Base-by-base conservation (phyloP, 2,329 filamentous ascomycete genomes). In the Neofusicoccum sp. region DNA sequence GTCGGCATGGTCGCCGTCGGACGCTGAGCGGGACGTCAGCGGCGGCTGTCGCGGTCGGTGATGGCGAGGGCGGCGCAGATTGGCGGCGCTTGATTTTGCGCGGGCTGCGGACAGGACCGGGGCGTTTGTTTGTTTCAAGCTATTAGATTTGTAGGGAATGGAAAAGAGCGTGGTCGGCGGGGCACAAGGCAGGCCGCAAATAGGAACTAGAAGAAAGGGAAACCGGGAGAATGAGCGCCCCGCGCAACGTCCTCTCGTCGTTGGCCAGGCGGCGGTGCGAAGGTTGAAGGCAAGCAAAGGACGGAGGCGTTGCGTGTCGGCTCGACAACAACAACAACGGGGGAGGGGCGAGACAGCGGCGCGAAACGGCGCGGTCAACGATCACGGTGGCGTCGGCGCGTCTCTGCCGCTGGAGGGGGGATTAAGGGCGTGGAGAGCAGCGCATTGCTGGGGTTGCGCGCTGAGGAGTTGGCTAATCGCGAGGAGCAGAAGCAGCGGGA, bases 1-100 rank as follows among this genome's bases (percentile, higher is more conserved):
- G 78, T 77, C 62, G 78, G 76, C 79, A 81, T 81, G 64, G 61
- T 59, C 41, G 50, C 41, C 43, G 36, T 31, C 33, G 52, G 45
- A 33, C 37, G 47, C 45, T 22, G 22, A 6, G 22, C 29, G 59
- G 28, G 16, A n/a, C 48, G 59, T 54, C 54, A 43, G 54, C 39
- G 54, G 45, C 54, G 54, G 54, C 31, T 34, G 5, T 44, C 54
- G 39, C 39, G n/a, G 14, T 34, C n/a, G 37, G 39, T 12, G 59
- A 62, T 22, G 16, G 48, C 31, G 48, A 47, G 28, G 48, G 29
- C 29, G 28, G n/a, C 16, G 58, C 50, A n/a, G 45, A 61, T 49
- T 56, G 58, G 59, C 59, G 59, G 44, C 14, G 39, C 6, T 29
- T 29, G 29, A n/a, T 11, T 37, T 44, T 54, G 11, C 9, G n/a